Base-by-base conservation (phyloP, 768 basidiomycete genomes). In the Xerocomellus dryophilus region DNA sequence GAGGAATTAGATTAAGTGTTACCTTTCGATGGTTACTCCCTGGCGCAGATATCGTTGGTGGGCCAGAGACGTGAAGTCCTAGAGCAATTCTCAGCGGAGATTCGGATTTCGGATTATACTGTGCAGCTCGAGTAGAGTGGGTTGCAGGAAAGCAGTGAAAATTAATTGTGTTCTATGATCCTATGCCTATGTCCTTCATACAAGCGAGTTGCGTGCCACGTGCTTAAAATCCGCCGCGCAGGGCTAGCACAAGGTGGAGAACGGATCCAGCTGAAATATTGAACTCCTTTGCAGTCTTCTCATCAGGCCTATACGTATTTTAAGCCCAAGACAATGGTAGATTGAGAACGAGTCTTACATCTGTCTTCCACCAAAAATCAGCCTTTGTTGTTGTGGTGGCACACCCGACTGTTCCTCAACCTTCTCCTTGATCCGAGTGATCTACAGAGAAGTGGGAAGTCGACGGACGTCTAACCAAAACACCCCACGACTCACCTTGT, bases 341-440 rank as follows among this genome's bases (percentile, higher is more conserved):
- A 43, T 39, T 29, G 38, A 27, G 27, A 47, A 35, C 29, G 43
- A 54, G 38, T 75, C 82, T 72, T 71, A 98, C 96, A 98, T 86
- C 69, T 97, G 95, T 66, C 94, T 84, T 32, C 96, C 96, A 65
- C 82, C 73, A 70, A 87, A 97, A 69, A 98, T 98, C 65, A 98
- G 73, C 53, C 96, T 84, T 71, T 98, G 96, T 72, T 98, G 96
- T 40, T 79, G 90, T 56, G 96, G 96, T 21, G 96, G 96, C 39
- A 98, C 96, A 60, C 96, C 96, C 7, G 93, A 94, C 74, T 98
- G 95, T 76, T 98, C 95, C 71, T 98, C 96, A 9, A 98, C 93
- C 71, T 91, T 90, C 80, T 96, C 94, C 77, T 98, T 98, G 74
- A 98, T 93, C 61, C 90, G 84, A 43, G 84, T 78, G 65, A 97